Evolutionary conservation across 768 basidiomycete species (phyloP), one percentile per base, ranked within the genome.

Genomic region (Suillus bovinus): DNA sequence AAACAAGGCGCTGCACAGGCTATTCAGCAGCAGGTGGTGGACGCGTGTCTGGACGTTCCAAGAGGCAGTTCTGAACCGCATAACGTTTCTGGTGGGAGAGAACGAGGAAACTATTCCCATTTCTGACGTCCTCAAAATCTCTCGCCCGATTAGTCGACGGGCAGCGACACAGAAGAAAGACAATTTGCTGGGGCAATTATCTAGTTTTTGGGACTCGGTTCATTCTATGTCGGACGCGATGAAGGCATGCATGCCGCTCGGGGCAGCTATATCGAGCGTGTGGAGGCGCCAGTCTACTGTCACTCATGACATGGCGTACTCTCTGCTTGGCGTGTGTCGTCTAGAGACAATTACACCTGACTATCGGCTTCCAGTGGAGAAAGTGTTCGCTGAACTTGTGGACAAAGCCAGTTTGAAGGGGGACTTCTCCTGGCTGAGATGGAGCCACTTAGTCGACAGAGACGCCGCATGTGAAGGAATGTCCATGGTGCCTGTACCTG

Each of bases 31-130:
- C 47, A 49, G 58, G 58, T 59, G 58, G 58, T 59, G 58, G 58
- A 59, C 58, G 29, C 58, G 58, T 47, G 58, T 27, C n/a, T 59
- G 58, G 58, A 59, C 58, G 44, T 59, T 59, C n/a, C 58, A 49
- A 59, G 58, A 59, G 42, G 58, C 58, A 29, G 58, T 59, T 20
- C 42, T 59, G 20, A 59, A 59, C 31, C 16, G n/a, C 27, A 2
- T 27, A 46, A 49, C 58, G 5, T 59, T 59, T 59, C 16, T 59
- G 20, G 58, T 59, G 27, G 58, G 58, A 47, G 58, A 59, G 47
- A 47, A 31, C 16, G 42, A 49, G 31, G 58, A 59, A 13, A 59
- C 58, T 34, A 49, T 59, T n/a, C 44, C 58, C 31, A 47, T 59
- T 59, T 59, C 44, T 13, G 44, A 59, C 31, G 29, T 59, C 34